phyloP scores from a whole-genome alignment of 2,329 filamentous ascomycete species.

The Aspergillus glaucus region DNA sequence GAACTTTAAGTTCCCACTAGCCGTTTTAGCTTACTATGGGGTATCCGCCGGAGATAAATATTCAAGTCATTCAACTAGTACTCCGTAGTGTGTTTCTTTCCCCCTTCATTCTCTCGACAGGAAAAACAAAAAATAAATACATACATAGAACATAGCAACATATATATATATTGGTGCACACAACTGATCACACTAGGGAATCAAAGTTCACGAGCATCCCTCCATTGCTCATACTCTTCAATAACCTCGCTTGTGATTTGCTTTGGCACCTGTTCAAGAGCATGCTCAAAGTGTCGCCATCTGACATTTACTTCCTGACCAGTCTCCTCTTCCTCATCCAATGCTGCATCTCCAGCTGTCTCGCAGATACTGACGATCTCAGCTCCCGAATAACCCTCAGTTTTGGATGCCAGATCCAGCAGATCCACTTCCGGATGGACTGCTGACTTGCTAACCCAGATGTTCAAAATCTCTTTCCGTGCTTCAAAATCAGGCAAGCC shows the following conservation, averaged over 20 bases:
- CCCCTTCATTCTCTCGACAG: too few species aligned
- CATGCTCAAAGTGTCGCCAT: constrained; percentile 39
- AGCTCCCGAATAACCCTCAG: constrained; percentile 77
- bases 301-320: constrained; percentile 31
- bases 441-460: constrained; percentile 57
- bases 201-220: constrained; percentile 11
- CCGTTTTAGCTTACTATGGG: too few species aligned
- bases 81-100: too few species aligned
- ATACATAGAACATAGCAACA: too few species aligned
- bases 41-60: too few species aligned
- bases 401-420: constrained; percentile 53
- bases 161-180: too few species aligned
- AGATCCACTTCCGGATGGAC: constrained; percentile 61
- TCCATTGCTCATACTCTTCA: constrained; percentile 53
- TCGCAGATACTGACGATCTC: constrained; percentile 64
- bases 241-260: constrained; percentile 58
- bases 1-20: too few species aligned
- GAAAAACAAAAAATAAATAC: constrained; percentile 3
- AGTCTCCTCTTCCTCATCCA: constrained; percentile 47
- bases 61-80: too few species aligned
- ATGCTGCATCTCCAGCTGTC: constrained; percentile 44
- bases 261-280: constrained; percentile 43
- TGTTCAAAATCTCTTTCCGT: constrained; percentile 67
- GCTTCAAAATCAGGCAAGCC: constrained; percentile 69
- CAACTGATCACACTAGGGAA: not conserved